phyloP scores from a whole-genome alignment of 169 alveolate species.

The Plasmodium falciparum region DNA sequence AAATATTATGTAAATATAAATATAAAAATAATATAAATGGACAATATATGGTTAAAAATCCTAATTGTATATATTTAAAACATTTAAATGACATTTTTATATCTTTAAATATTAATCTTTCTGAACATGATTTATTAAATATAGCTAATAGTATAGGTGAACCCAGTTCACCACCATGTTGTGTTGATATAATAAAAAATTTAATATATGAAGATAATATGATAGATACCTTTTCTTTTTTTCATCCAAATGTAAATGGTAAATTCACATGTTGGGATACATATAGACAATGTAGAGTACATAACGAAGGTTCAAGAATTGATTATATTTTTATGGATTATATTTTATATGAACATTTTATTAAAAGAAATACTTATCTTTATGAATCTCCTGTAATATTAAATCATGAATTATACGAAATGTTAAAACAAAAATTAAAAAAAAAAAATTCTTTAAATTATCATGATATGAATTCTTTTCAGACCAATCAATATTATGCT shows the following conservation, averaged over 20 bases:
- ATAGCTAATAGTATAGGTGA: constrained; percentile 29
- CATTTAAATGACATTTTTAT: constrained; percentile 30
- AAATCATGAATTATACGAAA: constrained; percentile 9
- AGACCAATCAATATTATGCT: constrained; percentile 29
- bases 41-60: constrained; percentile 27
- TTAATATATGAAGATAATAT: constrained; percentile 49
- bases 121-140: constrained; percentile 30
- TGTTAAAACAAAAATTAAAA: neutral
- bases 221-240: constrained; percentile 64
- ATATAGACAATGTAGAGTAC: constrained; percentile 35
- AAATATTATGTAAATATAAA: constrained; percentile 34
- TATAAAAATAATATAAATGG: constrained; percentile 16
- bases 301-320: constrained; percentile 62
- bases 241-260: constrained; percentile 35
- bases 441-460: neutral
- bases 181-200: constrained; percentile 32
- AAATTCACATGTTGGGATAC: constrained; percentile 74
- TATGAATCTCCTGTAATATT: constrained; percentile 41
- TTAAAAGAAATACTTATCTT: constrained; percentile 14
- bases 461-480: constrained; percentile 7
- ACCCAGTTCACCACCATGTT: constrained; percentile 45
- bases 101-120: constrained; percentile 24
- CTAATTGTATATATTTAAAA: constrained; percentile 39
- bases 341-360: constrained; percentile 34
- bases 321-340: constrained; percentile 64